Percentiles rank a stretch among this genome's conserved stretches.
Conservation (phyloP, 2,329 filamentous ascomycete genomes). For the Aspergillus fructus region DNA sequence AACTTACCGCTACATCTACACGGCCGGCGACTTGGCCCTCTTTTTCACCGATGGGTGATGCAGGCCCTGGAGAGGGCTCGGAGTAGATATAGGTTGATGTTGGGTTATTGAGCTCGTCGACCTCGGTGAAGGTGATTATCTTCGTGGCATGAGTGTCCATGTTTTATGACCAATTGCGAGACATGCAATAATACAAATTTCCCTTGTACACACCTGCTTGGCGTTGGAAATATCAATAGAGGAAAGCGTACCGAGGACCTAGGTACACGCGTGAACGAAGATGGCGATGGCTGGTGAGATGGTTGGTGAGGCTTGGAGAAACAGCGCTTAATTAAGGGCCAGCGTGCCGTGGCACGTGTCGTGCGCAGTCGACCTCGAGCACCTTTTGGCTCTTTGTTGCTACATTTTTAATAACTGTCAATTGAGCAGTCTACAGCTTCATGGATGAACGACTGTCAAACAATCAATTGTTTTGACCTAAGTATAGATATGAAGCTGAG, state of each 20-base stretch:
- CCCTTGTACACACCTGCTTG: neutral
- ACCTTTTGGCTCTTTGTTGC: neutral
- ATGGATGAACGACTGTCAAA: neutral
- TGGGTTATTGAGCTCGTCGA: constrained; percentile 52
- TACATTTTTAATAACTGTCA: neutral
- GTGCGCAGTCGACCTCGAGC: neutral
- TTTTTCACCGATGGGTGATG: neutral
- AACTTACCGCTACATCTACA: constrained; percentile 46
- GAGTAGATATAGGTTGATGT: constrained; percentile 52
- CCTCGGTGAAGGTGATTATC: constrained; percentile 33
- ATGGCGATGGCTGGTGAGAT: neutral
- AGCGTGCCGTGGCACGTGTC: no score
- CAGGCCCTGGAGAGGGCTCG: constrained; percentile 15
- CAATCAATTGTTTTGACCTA: constrained; percentile 4
- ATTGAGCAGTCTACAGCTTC: neutral
- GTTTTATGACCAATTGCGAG: neutral
- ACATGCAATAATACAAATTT: neutral
- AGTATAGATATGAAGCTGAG: constrained; percentile 1
- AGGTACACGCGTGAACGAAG: neutral
- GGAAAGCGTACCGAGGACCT: no score
- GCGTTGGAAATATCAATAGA: neutral
- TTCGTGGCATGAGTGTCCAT: constrained; percentile 16
- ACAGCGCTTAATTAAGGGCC: no score
- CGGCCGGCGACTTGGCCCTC: constrained; percentile 29
- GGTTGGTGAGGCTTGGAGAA: neutral